These are phyloP conservation scores for Corylus americana DNA, from an alignment of 306 rosid species.

Conservation along the genomic window DNA sequence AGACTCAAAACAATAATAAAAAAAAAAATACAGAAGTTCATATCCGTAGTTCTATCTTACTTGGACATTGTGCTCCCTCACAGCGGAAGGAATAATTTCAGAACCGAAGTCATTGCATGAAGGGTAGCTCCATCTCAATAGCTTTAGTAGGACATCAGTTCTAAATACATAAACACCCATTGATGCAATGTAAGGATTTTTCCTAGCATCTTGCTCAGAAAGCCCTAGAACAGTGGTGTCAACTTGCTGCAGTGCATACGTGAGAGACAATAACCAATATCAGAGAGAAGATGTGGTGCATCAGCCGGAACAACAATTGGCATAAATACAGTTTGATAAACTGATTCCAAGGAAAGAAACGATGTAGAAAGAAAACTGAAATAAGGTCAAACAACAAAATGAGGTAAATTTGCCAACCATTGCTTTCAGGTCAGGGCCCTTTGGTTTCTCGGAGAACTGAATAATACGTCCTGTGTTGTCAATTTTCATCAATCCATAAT, in stretches of 20 bases:
- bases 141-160: conserved; percentile 76
- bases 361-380: conserved; percentile 9
- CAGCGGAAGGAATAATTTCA: conserved; percentile 92
- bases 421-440: conserved; percentile 79
- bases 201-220: conserved; percentile 62
- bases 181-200: conserved; percentile 83
- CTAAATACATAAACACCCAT: conserved; percentile 93
- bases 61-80: conserved; percentile 81
- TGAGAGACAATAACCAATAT: conserved; percentile 3
- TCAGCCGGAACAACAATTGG: conserved; percentile 21
- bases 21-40: background rate
- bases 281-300: background rate
- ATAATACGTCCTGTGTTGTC: conserved; percentile 62
- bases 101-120: conserved; percentile 89
- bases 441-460: conserved; percentile 92
- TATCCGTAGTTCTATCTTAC: conserved; percentile 42
- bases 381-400: background rate
- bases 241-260: conserved; percentile 64
- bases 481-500: conserved; percentile 88
- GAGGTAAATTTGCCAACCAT: conserved; percentile 57
- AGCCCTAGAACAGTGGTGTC: conserved; percentile 84
- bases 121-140: conserved; percentile 65
- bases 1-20: conserved; percentile 3
- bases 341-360: background rate
- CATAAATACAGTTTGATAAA: conserved; percentile 1